These are phyloP conservation scores for Trebouxia sp. DNA, from an alignment of 139 green algal genomes.

Conservation along the genomic window DNA sequence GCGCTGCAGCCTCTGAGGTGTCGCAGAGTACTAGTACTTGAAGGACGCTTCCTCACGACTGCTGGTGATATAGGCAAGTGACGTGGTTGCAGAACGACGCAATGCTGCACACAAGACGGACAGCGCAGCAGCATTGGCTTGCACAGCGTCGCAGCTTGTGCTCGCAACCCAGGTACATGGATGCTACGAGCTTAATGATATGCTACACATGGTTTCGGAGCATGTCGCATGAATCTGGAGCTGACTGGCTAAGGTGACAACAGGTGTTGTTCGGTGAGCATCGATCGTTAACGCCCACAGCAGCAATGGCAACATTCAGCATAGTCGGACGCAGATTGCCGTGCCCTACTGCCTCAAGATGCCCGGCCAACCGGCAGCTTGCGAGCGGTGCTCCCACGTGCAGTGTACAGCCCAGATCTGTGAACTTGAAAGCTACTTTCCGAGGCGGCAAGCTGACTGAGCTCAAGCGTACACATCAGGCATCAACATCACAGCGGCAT, in stretches of 20 bases:
- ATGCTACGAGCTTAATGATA: no score
- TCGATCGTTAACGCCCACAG: no score
- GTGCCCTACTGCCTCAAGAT: neutral
- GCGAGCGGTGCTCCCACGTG: neutral
- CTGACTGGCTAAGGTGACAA: conserved; percentile 15
- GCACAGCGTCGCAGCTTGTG: no score
- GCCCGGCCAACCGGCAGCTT: neutral
- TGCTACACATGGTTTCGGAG: neutral
- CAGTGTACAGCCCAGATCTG: neutral
- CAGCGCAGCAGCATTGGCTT: neutral
- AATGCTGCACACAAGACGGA: no score
- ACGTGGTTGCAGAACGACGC: neutral
- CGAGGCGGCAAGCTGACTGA: neutral
- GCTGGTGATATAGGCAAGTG: neutral
- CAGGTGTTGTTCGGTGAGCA: neutral
- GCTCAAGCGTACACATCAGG: neutral
- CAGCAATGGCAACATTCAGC: neutral
- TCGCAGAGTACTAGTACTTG: no score
- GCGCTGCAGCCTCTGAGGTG: neutral
- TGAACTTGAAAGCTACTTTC: neutral
- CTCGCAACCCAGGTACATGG: no score
- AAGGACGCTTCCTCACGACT: no score
- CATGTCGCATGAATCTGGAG: neutral
- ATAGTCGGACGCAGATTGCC: neutral
- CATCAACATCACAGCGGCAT: neutral